A percentile compares a stretch with the other conserved stretches of the same genome.
Conservation (phyloP, 108 stramenopile genomes). For the Pseudonitzschia delicatissima region DNA sequence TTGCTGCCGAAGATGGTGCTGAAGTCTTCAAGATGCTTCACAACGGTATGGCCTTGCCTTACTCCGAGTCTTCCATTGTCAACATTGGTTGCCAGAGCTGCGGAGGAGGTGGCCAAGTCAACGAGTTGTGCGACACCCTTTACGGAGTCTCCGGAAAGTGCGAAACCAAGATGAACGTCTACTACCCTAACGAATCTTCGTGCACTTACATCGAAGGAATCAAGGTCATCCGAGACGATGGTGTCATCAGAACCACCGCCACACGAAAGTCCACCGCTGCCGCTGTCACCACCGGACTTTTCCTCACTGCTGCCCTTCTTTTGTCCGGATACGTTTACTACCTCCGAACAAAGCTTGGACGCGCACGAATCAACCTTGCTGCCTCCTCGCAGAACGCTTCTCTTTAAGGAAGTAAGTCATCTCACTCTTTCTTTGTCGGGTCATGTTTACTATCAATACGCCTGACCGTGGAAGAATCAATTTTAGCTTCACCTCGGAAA, state of each 20-base stretch:
- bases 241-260: constrained; percentile 73
- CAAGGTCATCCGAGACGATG: constrained; percentile 76
- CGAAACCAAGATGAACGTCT: constrained; percentile 65
- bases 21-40: constrained; percentile 6
- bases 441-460: background rate
- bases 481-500: no score
- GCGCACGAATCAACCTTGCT: constrained; percentile 53
- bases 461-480: no score
- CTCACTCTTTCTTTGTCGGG: background rate
- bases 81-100: constrained; percentile 52
- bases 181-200: constrained; percentile 76
- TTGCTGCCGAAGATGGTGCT: constrained; percentile 34
- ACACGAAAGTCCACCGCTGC: constrained; percentile 66
- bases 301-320: constrained; percentile 64
- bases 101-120: constrained; percentile 38
- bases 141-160: constrained; percentile 80
- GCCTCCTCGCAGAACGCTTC: constrained; percentile 25
- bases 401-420: background rate
- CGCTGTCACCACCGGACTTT: constrained; percentile 65
- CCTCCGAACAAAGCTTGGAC: constrained; percentile 64
- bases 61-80: constrained; percentile 57
- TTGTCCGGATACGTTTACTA: constrained; percentile 80
- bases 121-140: constrained; percentile 54
- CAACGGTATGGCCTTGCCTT: constrained; percentile 47
- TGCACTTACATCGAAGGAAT: constrained; percentile 84